Evolutionary conservation across 225 moss, liverwort and hornwort genomes (phyloP).

Genomic region (Marchantia polymorpha): DNA sequence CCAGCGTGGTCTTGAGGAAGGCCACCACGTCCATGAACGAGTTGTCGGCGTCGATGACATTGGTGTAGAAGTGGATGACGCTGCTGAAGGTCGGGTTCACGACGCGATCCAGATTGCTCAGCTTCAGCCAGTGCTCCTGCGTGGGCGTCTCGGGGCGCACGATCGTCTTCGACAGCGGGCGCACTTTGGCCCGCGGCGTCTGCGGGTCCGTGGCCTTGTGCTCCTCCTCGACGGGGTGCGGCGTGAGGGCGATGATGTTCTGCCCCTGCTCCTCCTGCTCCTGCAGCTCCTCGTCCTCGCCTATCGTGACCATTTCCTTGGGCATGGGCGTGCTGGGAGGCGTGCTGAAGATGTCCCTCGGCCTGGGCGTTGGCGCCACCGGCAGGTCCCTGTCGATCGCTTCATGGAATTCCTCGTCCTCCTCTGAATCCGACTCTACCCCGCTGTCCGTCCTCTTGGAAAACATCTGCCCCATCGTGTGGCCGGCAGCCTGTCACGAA

Average conservation of each 20-base stretch:
- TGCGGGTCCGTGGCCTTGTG: no score
- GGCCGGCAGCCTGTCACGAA: no score
- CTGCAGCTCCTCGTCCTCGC: constrained; percentile 16
- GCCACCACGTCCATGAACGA: constrained; percentile 25
- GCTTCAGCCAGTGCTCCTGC: constrained; percentile 34
- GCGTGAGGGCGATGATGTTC: neutral
- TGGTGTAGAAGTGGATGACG: constrained; percentile 38
- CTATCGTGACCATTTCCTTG: neutral
- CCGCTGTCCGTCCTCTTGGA: constrained; percentile 5
- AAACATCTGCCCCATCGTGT: neutral
- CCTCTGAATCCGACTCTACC: neutral
- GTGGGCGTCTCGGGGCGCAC: constrained; percentile 20
- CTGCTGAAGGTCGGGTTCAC: constrained; percentile 48
- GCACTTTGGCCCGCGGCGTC: constrained; percentile 7
- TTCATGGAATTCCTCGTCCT: neutral
- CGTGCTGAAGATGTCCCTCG: neutral
- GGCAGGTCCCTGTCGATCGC: neutral
- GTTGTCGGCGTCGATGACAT: constrained; percentile 16
- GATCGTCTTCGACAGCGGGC: constrained; percentile 12
- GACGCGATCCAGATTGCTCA: constrained; percentile 41
- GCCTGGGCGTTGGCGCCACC: neutral
- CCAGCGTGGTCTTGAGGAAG: constrained; percentile 25
- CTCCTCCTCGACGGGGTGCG: neutral
- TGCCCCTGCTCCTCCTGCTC: neutral
- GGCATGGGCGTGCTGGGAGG: constrained; percentile 6